A percentile compares a stretch with the other conserved stretches of the same genome.
These are phyloP conservation scores for Ascochyta rabiei DNA, from an alignment of 2,329 filamentous ascomycete species.

Conservation along the genomic window DNA sequence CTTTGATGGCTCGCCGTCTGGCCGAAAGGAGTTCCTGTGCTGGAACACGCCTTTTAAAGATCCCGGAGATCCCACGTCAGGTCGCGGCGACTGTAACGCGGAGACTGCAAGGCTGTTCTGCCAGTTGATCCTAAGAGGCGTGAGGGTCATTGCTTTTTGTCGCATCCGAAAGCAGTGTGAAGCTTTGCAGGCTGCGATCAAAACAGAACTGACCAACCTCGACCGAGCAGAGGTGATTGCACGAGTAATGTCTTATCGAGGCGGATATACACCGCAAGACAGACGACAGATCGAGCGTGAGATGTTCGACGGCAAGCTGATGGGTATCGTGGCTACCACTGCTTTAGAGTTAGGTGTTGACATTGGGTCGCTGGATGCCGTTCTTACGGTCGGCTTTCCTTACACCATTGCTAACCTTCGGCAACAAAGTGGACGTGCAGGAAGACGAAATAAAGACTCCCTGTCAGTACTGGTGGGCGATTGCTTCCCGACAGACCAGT, in stretches of 20 bases:
- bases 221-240: slow-evolving; percentile 76
- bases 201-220: slow-evolving; percentile 73
- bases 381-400: slow-evolving; percentile 91
- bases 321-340: slow-evolving; percentile 92
- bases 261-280: slow-evolving; percentile 92
- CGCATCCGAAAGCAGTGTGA: slow-evolving; percentile 88
- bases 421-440: slow-evolving; percentile 92
- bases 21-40: slow-evolving; percentile 91
- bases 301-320: slow-evolving; percentile 94
- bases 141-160: slow-evolving; percentile 92
- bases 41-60: slow-evolving; percentile 98
- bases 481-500: slow-evolving; percentile 87
- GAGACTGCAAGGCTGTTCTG: slow-evolving; percentile 93
- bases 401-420: slow-evolving; percentile 94
- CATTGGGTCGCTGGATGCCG: slow-evolving; percentile 91
- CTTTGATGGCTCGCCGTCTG: slow-evolving; percentile 90
- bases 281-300: slow-evolving; percentile 86
- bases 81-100: slow-evolving; percentile 78
- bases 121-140: slow-evolving; percentile 83
- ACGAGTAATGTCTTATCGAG: slow-evolving; percentile 92
- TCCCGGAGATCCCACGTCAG: slow-evolving; percentile 82
- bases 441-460: slow-evolving; percentile 90
- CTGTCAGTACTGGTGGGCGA: slow-evolving; percentile 89
- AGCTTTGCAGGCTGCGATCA: slow-evolving; percentile 78
- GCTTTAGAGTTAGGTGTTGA: slow-evolving; percentile 94